Conservation (phyloP, 2,329 filamentous ascomycete species). For the Penicillium polonicum region DNA sequence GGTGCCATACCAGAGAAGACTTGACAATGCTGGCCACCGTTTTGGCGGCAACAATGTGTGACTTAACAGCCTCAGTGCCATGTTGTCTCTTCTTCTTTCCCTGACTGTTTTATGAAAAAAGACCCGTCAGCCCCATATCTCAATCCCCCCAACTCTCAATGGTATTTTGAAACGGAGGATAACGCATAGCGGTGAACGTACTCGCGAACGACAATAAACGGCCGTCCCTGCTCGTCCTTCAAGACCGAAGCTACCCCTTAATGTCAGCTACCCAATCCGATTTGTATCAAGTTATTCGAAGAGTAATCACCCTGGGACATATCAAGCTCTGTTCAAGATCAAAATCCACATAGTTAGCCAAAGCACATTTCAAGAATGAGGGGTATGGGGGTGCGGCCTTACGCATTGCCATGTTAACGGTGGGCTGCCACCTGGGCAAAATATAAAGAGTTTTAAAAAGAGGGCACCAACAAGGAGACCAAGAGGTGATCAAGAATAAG, state of each 20-base stretch:
- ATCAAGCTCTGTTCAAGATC: slow-evolving; percentile 43
- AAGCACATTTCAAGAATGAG: slow-evolving; percentile 31
- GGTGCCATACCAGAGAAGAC: slow-evolving; percentile 69
- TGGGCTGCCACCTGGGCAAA: slow-evolving; percentile 36
- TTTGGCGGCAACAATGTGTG: slow-evolving; percentile 93
- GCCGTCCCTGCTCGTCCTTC: slow-evolving; percentile 95
- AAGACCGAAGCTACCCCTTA: slow-evolving; percentile 64
- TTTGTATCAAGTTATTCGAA: slow-evolving; percentile 17
- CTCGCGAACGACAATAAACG: slow-evolving; percentile 98
- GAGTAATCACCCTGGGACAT: slow-evolving; percentile 45
- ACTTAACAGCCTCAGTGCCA: slow-evolving; percentile 95
- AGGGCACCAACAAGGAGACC: slow-evolving; percentile 4
- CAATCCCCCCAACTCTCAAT: slow-evolving; percentile 9
- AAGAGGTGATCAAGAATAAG: slow-evolving; percentile 5
- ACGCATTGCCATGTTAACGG: slow-evolving; percentile 51
- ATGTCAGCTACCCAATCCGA: slow-evolving; percentile 24
- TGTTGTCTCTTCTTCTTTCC: slow-evolving; percentile 97
- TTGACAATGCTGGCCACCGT: slow-evolving; percentile 97
- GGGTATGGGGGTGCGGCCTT: slow-evolving; percentile 35
- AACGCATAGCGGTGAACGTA: slow-evolving; percentile 51
- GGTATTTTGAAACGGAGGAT: slow-evolving; percentile 2
- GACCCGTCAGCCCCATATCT: slow-evolving; percentile 26
- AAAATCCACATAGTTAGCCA: slow-evolving; percentile 28
- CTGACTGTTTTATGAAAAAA: slow-evolving; percentile 59
- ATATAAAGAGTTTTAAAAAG: slow-evolving; percentile 13